Percentiles rank a stretch among this genome's conserved stretches.
These are phyloP conservation scores for Knufia fluminis DNA, from an alignment of 2,329 filamentous ascomycete genomes.

Conservation along the genomic window DNA sequence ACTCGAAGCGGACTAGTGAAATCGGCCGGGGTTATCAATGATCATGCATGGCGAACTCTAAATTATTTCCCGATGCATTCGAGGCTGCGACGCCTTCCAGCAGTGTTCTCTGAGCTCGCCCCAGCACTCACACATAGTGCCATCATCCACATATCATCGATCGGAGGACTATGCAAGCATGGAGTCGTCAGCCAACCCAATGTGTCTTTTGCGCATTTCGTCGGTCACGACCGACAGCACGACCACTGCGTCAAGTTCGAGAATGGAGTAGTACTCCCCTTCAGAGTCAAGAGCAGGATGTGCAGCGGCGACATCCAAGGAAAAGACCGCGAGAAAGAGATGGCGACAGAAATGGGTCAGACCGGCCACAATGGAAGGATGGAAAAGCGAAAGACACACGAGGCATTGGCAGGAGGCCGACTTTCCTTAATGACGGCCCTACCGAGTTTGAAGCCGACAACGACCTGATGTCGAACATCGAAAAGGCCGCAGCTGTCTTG, in stretches of 20 bases:
- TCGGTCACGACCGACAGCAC: not conserved
- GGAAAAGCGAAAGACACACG: not conserved
- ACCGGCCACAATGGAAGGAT: not conserved
- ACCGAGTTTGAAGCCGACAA: not conserved
- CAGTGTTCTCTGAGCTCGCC: not conserved
- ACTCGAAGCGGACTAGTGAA: no score
- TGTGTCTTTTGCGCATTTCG: conserved; percentile 36
- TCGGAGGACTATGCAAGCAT: conserved; percentile 10
- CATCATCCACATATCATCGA: not conserved
- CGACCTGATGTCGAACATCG: not conserved
- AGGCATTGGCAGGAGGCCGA: not conserved
- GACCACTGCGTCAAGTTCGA: not conserved
- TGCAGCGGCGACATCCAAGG: not conserved
- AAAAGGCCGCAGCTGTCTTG: not conserved
- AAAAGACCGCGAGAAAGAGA: not conserved
- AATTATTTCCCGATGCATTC: conserved; percentile 1
- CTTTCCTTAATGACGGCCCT: no score
- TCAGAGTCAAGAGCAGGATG: not conserved
- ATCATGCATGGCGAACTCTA: conserved; percentile 3
- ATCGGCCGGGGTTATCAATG: not conserved
- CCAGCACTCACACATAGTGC: not conserved
- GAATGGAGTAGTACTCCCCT: not conserved
- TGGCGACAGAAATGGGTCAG: not conserved
- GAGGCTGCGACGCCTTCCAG: not conserved
- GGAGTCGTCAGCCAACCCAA: conserved; percentile 14